Evolutionary conservation across 2,329 filamentous ascomycete species (phyloP).

Genomic region (Ilyonectria mors-panacis): DNA sequence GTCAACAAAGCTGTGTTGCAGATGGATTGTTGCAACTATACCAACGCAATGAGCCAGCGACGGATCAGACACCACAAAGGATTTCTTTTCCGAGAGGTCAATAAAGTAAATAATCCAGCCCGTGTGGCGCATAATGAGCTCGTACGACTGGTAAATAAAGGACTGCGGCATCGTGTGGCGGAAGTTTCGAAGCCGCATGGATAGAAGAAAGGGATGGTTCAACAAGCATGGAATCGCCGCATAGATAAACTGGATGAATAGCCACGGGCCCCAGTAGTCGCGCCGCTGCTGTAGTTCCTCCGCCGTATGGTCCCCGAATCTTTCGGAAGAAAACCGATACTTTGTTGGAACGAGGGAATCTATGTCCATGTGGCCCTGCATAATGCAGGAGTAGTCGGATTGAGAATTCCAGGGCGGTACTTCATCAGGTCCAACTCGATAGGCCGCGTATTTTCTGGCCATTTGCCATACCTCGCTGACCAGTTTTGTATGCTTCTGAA

Average conservation of each 20-base stretch:
- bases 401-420: constrained; percentile 60
- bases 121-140: constrained; percentile 65
- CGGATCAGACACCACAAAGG: constrained; percentile 58
- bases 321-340: constrained; percentile 65
- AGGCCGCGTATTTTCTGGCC: constrained; percentile 62
- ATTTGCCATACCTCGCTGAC: constrained; percentile 64
- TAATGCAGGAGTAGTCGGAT: constrained; percentile 67
- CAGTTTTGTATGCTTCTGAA: not conserved
- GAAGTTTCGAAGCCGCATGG: constrained; percentile 65
- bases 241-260: constrained; percentile 67
- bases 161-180: constrained; percentile 67
- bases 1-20: constrained; percentile 66
- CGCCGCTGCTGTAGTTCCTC: constrained; percentile 61
- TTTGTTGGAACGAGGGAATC: constrained; percentile 65
- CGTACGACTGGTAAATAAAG: constrained; percentile 68
- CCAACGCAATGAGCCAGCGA: constrained; percentile 61
- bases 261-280: constrained; percentile 68
- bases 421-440: constrained; percentile 60
- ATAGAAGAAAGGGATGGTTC: constrained; percentile 68
- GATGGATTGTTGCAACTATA: constrained; percentile 66
- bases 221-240: constrained; percentile 67
- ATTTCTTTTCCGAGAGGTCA: constrained; percentile 59
- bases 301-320: constrained; percentile 58
- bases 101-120: constrained; percentile 69
- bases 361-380: constrained; percentile 65